Base-by-base conservation (phyloP, 2,329 filamentous ascomycete genomes). In the Colletotrichum limetticola region DNA sequence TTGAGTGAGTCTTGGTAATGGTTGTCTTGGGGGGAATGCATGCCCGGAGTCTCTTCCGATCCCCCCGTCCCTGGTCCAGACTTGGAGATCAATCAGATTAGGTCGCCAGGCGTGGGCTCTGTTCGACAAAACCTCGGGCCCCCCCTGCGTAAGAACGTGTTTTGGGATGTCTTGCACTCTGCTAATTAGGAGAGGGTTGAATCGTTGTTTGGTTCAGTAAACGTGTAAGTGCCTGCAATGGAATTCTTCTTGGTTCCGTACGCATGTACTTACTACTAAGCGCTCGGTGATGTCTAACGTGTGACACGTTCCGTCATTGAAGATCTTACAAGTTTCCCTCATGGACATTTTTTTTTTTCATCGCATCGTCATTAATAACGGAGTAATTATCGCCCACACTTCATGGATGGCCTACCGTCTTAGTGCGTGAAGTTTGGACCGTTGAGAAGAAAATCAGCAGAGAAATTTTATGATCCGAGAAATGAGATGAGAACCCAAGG, bases 11-110 rank as follows among this genome's bases (percentile, higher is more conserved):
- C 42, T 49, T 35, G 32, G 11, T 11, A 35, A 35, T 42, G 9
- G 24, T 28, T 56, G 62, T 56, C 30, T 56, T 32, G 22, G 30
- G 42, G 42, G 19, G 22, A n/a, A 24, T 55, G 49, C 32, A 56
- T 65, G 22, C 26, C 70, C 60, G 66, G 55, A 22, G 53, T 37
- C 42, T 37, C 35, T 72, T 69, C 70, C 70, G 66, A 60, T 32
- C 56, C 53, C 60, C 55, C 66, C 60, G 60, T 65, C 46, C 66
- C 70, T 24, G 67, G 70, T 22, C 55, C 32, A 56, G 55, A 12
- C 56, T 30, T 61, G 66, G 11, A 70, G 66, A 72, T 70, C 66
- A 70, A 22, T 57, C 46, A 70, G 70, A 72, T 72, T 61, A 59
- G 69, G 66, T 61, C 46, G 32, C n/a, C 52, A 52, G 62, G 35